Evolutionary conservation across 208 protist species (phyloP).

Genomic region (Phytomonas sp.): DNA sequence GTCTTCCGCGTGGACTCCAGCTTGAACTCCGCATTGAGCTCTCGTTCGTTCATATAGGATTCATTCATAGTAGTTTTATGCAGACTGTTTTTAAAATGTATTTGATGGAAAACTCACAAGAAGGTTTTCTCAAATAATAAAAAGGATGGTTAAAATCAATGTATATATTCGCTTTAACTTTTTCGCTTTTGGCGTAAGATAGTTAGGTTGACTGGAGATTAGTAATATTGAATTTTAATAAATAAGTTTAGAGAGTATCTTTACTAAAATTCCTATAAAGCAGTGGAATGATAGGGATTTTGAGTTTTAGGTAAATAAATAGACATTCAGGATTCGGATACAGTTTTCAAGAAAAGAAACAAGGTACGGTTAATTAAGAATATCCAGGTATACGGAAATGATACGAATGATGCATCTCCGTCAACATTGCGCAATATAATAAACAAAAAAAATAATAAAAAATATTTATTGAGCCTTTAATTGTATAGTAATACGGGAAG

Average conservation of each 20-base stretch:
- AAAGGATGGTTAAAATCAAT: neutral
- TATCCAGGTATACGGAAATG: neutral
- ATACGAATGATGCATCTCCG: neutral
- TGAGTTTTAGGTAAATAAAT: slow-evolving; percentile 7
- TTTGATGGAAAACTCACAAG: neutral
- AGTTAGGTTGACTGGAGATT: neutral
- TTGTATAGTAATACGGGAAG: neutral
- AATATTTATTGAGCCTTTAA: slow-evolving; percentile 8
- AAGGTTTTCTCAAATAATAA: neutral
- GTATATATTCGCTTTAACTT: neutral
- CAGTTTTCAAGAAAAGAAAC: slow-evolving; percentile 9
- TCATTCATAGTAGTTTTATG: slow-evolving; percentile 8
- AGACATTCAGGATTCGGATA: slow-evolving; percentile 15
- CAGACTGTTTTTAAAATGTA: neutral
- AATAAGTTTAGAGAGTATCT: neutral
- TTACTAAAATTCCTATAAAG: neutral
- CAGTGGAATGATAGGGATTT: neutral
- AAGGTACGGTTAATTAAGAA: neutral
- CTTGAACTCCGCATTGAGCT: neutral
- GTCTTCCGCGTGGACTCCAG: neutral
- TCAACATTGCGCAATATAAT: slow-evolving; percentile 4
- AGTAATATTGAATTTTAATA: neutral
- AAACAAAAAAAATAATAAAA: slow-evolving; percentile 6
- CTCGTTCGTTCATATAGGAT: slow-evolving; percentile 6
- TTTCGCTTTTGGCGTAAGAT: neutral